phyloP scores from a whole-genome alignment of 2,329 filamentous ascomycete genomes.

The Hypocreales sp. region DNA sequence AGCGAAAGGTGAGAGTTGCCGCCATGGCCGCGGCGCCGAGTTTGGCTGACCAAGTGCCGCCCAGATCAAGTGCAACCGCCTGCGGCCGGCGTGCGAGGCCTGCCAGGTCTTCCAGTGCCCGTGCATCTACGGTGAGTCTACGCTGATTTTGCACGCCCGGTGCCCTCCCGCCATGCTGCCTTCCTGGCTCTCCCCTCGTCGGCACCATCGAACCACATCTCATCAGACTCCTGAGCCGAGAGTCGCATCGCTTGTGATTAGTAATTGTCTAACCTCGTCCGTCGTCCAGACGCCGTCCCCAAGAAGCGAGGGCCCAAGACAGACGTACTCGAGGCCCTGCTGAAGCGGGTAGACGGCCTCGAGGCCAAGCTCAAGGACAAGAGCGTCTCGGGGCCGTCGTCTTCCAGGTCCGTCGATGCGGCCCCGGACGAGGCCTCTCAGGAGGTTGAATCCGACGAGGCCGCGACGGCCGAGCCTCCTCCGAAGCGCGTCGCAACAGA shows the following conservation, averaged over 20 bases:
- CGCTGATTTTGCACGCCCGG: too few relatives aligned
- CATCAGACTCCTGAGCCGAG: too few relatives aligned
- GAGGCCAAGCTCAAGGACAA: conserved; percentile 66
- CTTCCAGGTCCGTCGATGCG: conserved; percentile 1
- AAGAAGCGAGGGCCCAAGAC: conserved; percentile 87
- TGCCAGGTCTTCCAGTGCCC: conserved; percentile 81
- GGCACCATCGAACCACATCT: too few relatives aligned
- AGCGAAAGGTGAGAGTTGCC: conserved; percentile 77
- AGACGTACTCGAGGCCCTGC: conserved; percentile 68
- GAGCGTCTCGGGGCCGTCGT: conserved; percentile 23
- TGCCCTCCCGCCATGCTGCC: too few relatives aligned
- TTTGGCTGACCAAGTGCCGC: not conserved
- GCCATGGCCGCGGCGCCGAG: too few relatives aligned
- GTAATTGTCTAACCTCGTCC: not conserved
- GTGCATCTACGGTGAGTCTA: conserved; percentile 67
- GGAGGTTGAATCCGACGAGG: too few relatives aligned
- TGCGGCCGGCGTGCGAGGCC: conserved; percentile 73
- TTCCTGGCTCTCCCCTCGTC: too few relatives aligned
- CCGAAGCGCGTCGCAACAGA: conserved; percentile 24
- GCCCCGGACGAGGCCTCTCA: not conserved
- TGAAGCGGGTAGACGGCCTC: conserved; percentile 74
- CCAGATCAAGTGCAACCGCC: conserved; percentile 83
- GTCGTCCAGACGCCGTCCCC: conserved; percentile 67
- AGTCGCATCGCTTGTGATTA: too few relatives aligned
- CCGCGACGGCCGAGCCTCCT: conserved; percentile 19